Conservation (phyloP, 495 filamentous ascomycete species). For the Aspergillus egyptiacus region DNA sequence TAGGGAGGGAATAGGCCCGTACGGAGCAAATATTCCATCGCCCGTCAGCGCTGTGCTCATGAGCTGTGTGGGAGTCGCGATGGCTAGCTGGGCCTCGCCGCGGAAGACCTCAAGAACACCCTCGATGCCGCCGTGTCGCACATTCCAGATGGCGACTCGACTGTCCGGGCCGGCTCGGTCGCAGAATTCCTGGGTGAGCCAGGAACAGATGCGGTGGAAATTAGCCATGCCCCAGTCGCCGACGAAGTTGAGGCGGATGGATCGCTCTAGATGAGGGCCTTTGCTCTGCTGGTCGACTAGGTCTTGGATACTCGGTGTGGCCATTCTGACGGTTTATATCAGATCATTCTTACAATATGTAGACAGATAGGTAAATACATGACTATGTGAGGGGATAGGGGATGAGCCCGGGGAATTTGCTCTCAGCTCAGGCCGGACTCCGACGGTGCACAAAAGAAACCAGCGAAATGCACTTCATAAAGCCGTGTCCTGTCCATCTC, state of each 20-base stretch:
- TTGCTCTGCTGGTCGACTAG: no score
- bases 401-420: no score
- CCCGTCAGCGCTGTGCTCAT: not conserved
- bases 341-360: no score
- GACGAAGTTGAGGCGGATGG: constrained; percentile 6
- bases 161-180: constrained; percentile 8
- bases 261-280: no score
- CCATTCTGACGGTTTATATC: no score
- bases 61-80: constrained; percentile 1
- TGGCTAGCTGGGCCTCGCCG: constrained; percentile 1
- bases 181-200: constrained; percentile 15
- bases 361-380: no score
- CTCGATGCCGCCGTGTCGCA: constrained; percentile 8
- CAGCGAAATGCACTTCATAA: no score
- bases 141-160: not conserved
- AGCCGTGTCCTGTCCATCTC: no score
- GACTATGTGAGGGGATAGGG: no score
- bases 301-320: no score
- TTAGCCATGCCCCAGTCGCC: constrained; percentile 13
- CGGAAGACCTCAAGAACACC: not conserved
- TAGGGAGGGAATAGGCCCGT: not conserved
- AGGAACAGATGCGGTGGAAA: constrained; percentile 12
- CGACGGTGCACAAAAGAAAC: no score
- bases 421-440: no score
- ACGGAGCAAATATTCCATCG: not conserved